A percentile compares a stretch with the other conserved stretches of the same genome.
phyloP scores from a whole-genome alignment of 176 grass and related monocot species.

The Aechmea fasciata region DNA sequence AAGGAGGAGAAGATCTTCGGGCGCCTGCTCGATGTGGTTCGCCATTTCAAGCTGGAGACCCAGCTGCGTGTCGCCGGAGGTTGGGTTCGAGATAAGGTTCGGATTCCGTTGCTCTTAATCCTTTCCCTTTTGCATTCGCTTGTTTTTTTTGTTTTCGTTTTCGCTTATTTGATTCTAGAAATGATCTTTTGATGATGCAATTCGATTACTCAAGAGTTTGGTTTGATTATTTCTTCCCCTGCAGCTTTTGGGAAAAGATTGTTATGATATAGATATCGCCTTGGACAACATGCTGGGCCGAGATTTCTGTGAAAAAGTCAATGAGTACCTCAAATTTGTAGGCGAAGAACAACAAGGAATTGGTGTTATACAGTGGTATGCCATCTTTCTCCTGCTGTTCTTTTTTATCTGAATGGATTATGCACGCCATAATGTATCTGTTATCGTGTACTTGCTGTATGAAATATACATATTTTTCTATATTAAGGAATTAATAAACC shows the following conservation, averaged over 20 bases:
- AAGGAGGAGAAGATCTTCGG: slow-evolving; percentile 67
- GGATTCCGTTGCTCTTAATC: not conserved
- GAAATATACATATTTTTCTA: not conserved
- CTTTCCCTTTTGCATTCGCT: not conserved
- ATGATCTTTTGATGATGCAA: slow-evolving; percentile 1
- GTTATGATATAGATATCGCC: slow-evolving; percentile 91
- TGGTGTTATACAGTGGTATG: slow-evolving; percentile 91
- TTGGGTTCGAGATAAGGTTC: slow-evolving; percentile 45
- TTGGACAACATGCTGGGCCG: slow-evolving; percentile 80
- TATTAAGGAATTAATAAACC: no score
- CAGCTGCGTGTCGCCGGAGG: slow-evolving; percentile 39
- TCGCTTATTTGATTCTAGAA: not conserved
- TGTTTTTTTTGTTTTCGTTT: not conserved
- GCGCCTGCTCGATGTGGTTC: slow-evolving; percentile 62
- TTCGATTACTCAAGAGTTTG: slow-evolving; percentile 2
- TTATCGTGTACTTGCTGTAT: not conserved
- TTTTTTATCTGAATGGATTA: not conserved
- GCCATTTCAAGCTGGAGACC: slow-evolving; percentile 54
- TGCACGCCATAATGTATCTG: not conserved
- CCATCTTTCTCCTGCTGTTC: slow-evolving; percentile 11
- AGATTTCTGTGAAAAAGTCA: slow-evolving; percentile 91
- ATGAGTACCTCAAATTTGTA: slow-evolving; percentile 47
- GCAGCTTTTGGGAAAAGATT: slow-evolving; percentile 91
- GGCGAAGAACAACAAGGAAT: slow-evolving; percentile 78
- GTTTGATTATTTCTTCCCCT: not conserved